phyloP scores from a whole-genome alignment of 2,329 filamentous ascomycete species.

The Talaromyces amestolkiae region DNA sequence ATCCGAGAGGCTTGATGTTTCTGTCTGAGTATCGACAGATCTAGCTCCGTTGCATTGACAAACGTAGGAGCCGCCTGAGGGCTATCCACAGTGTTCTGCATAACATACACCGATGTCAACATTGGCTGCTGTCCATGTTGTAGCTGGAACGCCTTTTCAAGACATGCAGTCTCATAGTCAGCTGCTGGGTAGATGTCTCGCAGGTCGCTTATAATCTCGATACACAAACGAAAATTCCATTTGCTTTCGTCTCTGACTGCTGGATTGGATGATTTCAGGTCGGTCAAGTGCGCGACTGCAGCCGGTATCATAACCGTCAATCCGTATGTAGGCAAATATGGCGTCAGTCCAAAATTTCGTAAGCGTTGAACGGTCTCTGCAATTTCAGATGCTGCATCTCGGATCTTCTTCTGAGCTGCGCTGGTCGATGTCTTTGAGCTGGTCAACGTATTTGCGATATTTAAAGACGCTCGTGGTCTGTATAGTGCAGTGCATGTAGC shows the following conservation, averaged over 20 bases:
- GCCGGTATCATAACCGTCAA: conserved; percentile 83
- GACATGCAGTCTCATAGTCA: conserved; percentile 60
- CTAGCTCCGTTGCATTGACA: not conserved
- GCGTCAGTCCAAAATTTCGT: conserved; percentile 66
- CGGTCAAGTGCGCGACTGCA: conserved; percentile 82
- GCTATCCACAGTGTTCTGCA: conserved; percentile 20
- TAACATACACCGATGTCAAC: conserved; percentile 33
- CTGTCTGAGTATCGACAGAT: not conserved
- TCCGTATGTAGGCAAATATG: conserved; percentile 76
- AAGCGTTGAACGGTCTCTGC: conserved; percentile 75
- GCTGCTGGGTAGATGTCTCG: conserved; percentile 83
- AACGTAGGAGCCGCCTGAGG: not conserved
- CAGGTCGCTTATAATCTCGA: conserved; percentile 77
- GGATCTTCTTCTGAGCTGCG: conserved; percentile 73
- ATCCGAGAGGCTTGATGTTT: not conserved
- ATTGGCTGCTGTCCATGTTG: conserved; percentile 26
- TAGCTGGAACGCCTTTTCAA: conserved; percentile 35
- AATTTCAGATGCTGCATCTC: conserved; percentile 77
- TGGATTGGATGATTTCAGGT: conserved; percentile 74
- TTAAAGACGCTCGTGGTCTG: conserved; percentile 70
- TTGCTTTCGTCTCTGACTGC: conserved; percentile 67
- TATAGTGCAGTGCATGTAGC: conserved; percentile 86
- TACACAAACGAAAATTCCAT: conserved; percentile 77
- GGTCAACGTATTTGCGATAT: conserved; percentile 23
- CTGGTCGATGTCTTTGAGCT: conserved; percentile 56